A percentile compares a stretch with the other conserved stretches of the same genome.
phyloP scores from a whole-genome alignment of 192 early-diverging fungal species.

The Pilobolus umbonatus region DNA sequence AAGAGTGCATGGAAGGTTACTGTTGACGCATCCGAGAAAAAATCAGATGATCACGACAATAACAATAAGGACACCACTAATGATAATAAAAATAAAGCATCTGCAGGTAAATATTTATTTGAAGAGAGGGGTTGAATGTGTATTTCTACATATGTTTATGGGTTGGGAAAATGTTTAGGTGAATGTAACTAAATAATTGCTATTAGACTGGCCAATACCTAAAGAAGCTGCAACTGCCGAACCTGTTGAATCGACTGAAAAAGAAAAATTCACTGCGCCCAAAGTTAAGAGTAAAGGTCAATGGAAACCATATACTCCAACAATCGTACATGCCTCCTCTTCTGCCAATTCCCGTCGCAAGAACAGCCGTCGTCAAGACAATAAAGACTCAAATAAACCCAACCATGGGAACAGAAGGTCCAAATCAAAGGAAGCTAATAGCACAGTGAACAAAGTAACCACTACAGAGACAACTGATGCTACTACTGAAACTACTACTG shows the following conservation, averaged over 20 bases:
- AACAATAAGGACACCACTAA: too few relatives aligned
- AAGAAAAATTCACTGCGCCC: constrained; percentile 12
- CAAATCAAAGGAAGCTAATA: constrained; percentile 2
- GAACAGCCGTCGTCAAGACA: constrained; percentile 9
- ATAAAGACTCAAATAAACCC: constrained; percentile 19
- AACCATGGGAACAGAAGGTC: constrained; percentile 11
- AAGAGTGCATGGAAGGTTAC: constrained; percentile 18
- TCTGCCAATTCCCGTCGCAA: constrained; percentile 18
- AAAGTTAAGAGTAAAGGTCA: constrained; percentile 34
- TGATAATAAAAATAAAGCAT: neutral
- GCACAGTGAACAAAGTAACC: neutral
- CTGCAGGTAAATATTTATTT: constrained; percentile 1
- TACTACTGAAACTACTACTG: neutral
- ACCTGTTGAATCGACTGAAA: constrained; percentile 18
- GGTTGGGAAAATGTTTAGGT: too few relatives aligned
- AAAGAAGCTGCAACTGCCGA: constrained; percentile 16
- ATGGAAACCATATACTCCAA: constrained; percentile 48
- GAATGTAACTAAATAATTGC: neutral
- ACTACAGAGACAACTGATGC: neutral
- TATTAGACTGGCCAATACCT: constrained; percentile 26
- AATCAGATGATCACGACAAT: too few relatives aligned
- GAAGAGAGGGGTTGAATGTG: too few relatives aligned
- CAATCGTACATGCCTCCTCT: constrained; percentile 46
- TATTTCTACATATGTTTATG: too few relatives aligned
- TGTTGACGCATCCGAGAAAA: neutral